phyloP scores from a whole-genome alignment of 768 basidiomycete species.

The Lepiota venenata region DNA sequence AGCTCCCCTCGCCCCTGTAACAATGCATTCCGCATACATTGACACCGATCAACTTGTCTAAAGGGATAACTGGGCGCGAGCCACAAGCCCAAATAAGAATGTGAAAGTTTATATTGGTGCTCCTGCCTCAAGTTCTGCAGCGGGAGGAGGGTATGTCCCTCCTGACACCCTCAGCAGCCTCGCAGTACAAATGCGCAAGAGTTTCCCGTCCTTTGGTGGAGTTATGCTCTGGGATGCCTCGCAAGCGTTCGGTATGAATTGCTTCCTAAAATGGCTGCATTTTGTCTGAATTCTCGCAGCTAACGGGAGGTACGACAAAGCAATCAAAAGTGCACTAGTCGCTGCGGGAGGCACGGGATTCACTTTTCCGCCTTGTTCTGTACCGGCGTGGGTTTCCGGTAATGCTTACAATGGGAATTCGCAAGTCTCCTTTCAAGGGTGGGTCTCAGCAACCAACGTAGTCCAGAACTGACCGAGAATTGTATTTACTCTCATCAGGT shows the following conservation, averaged over 20 bases:
- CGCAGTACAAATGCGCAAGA: slow-evolving; percentile 45
- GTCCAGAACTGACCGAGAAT: no score
- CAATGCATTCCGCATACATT: neutral
- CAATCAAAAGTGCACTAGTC: slow-evolving; percentile 55
- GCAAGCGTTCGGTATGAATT: slow-evolving; percentile 42
- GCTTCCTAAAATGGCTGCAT: slow-evolving; percentile 22
- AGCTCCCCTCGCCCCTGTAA: neutral
- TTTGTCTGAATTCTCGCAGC: slow-evolving; percentile 24
- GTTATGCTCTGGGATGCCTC: slow-evolving; percentile 54
- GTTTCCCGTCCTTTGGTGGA: slow-evolving; percentile 66
- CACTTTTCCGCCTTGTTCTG: slow-evolving; percentile 58
- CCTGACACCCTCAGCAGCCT: slow-evolving; percentile 43
- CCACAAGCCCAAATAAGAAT: slow-evolving; percentile 51
- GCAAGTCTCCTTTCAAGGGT: slow-evolving; percentile 55
- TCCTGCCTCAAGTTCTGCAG: slow-evolving; percentile 53
- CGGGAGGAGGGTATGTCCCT: slow-evolving; percentile 58
- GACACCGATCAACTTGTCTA: neutral
- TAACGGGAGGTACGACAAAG: slow-evolving; percentile 56
- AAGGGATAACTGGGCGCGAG: slow-evolving; percentile 67
- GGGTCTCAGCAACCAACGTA: slow-evolving; percentile 11
- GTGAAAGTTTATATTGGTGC: slow-evolving; percentile 67
- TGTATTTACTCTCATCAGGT: slow-evolving; percentile 28
- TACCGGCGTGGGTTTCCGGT: slow-evolving; percentile 48
- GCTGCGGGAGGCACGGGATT: slow-evolving; percentile 70
- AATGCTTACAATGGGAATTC: slow-evolving; percentile 48